phyloP scores from a whole-genome alignment of 495 filamentous ascomycete genomes.

The Neurospora sp. region DNA sequence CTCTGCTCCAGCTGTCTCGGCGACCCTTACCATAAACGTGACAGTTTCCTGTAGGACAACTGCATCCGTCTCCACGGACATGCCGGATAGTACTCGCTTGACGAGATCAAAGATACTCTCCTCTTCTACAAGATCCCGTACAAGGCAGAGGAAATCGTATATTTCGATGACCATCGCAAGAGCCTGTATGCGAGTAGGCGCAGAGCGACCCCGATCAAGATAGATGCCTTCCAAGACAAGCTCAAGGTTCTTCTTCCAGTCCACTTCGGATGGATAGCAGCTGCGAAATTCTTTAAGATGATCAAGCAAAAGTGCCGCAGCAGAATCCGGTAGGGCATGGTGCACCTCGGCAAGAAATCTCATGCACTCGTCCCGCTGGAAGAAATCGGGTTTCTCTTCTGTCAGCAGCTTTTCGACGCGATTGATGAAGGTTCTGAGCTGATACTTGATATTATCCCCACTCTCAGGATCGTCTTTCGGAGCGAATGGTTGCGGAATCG shows the following conservation, averaged over 20 bases:
- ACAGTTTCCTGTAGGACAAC: conserved; percentile 41
- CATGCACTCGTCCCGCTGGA: conserved; percentile 53
- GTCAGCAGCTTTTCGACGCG: conserved; percentile 34
- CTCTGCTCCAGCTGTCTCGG: conserved; percentile 32
- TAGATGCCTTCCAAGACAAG: conserved; percentile 58
- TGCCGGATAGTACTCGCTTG: conserved; percentile 34
- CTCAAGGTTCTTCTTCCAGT: conserved; percentile 56
- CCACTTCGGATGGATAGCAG: conserved; percentile 58
- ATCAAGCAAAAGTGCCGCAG: conserved; percentile 46
- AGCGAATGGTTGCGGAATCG: neutral
- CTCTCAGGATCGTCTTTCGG: conserved; percentile 13
- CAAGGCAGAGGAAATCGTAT: conserved; percentile 47
- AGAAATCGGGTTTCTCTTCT: conserved; percentile 30
- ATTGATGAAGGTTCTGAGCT: conserved; percentile 26
- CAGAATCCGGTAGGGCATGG: conserved; percentile 46
- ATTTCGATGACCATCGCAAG: conserved; percentile 60
- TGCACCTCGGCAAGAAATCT: conserved; percentile 57
- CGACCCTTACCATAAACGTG: conserved; percentile 39
- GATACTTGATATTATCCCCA: conserved; percentile 27
- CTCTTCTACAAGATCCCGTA: conserved; percentile 40
- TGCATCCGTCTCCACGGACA: conserved; percentile 46
- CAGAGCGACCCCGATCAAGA: conserved; percentile 48
- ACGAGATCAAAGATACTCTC: conserved; percentile 32
- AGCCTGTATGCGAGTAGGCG: conserved; percentile 57
- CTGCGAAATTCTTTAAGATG: conserved; percentile 51